phyloP scores from a whole-genome alignment of 345 rosid genomes.

The Brassica juncea region DNA sequence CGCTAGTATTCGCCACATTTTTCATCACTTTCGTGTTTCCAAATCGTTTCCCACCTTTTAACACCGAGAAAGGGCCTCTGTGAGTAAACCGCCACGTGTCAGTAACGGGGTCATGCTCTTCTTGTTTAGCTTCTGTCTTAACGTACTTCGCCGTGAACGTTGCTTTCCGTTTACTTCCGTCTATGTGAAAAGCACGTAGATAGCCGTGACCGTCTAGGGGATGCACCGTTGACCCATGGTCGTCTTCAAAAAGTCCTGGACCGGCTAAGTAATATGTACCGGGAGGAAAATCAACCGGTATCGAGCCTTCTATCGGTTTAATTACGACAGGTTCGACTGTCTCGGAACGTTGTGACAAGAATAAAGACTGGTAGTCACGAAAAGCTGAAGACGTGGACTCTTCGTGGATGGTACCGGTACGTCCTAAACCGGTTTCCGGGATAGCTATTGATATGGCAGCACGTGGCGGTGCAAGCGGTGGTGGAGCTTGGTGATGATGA shows the following conservation, averaged over 20 bases:
- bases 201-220: conserved; percentile 94
- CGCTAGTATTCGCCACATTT: conserved; percentile 91
- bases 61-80: conserved; percentile 83
- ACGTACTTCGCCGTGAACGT: conserved; percentile 81
- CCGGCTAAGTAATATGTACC: conserved; percentile 88
- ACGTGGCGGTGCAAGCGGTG: conserved; percentile 37
- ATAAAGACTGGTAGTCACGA: conserved; percentile 85
- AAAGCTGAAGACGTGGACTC: conserved; percentile 61
- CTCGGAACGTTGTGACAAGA: conserved; percentile 73
- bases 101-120: conserved; percentile 71
- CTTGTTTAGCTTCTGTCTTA: conserved; percentile 76
- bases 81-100: conserved; percentile 80
- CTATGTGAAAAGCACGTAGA: conserved; percentile 65
- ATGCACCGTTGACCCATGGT: conserved; percentile 89
- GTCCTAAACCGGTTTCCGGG: conserved; percentile 38
- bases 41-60: conserved; percentile 65
- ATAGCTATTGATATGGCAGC: conserved; percentile 56
- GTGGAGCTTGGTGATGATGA: conserved; percentile 39
- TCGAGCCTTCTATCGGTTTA: conserved; percentile 51
- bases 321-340: conserved; percentile 54
- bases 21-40: conserved; percentile 95
- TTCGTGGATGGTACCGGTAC: background rate
- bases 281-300: conserved; percentile 71
- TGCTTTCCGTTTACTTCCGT: conserved; percentile 46
- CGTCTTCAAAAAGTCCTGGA: conserved; percentile 83